Evolutionary conservation across 1,284 basidiomycete genomes (phyloP), one percentile per base, ranked within the genome.

Genomic region (Phlebopus sp.): DNA sequence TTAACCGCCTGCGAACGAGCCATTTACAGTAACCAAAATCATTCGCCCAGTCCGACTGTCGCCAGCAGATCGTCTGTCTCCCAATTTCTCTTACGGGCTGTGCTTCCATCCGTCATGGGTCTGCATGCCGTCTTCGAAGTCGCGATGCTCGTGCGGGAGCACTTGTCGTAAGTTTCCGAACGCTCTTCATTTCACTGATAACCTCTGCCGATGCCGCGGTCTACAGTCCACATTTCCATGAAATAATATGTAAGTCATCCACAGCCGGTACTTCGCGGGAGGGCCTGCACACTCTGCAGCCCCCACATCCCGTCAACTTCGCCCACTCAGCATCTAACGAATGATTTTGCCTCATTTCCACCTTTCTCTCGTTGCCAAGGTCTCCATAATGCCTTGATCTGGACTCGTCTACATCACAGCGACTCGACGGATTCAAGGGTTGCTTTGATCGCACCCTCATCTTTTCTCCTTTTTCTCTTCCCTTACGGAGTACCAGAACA

Each of bases 141-240:
- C 8, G 32, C 2, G 32, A 15, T 5, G 7, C 14, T 35, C 7
- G 4, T 35, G 32, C 32, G 32, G 32, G 42, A 45, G 34, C 9
- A 45, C 17, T 23, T 42, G 7, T 38, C 44, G 47, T 48, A 48
- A 48, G 11, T 29, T 25, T 6, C 47, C 47, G 47, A 48, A 37
- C 17, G 29, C 21, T 17, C 37, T 42, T 46, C 36, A 31, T 42
- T 45, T 44, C 32, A 36, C 37, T 48, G 46, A 48, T 48, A 47
- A 48, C 25, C 44, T 48, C 44, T 14, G 6, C 3, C 25, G 18
- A 47, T 36, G 37, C 42, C 21, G 45, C 47, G 43, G 43, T 36
- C 1, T 39, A 23, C 7, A 25, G 8, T 25, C 25, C 25, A 25
- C 25, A 8, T 17, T 27, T 13, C 39, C 19, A 27, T 29, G n/a